phyloP scores from a whole-genome alignment of 345 rosid genomes.

The Brassica napus region Da-Ae NC_063448.1:48161501-48162000 shows the following conservation, averaged over 20 bases:
- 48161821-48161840: constrained; percentile 47
- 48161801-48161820: constrained; percentile 43
- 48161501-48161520: neutral
- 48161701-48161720: constrained; percentile 81
- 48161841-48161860: constrained; percentile 48
- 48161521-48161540: neutral
- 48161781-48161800: constrained; percentile 31
- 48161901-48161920: constrained; percentile 11
- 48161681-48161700: constrained; percentile 71
- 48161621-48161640: neutral
- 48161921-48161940: constrained; percentile 21
- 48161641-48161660: constrained; percentile 18
- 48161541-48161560: constrained; percentile 78
- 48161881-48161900: constrained; percentile 54
- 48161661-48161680: constrained; percentile 58
- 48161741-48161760: constrained; percentile 57
- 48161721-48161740: constrained; percentile 55
- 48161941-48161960: neutral
- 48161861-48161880: constrained; percentile 75
- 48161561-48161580: constrained; percentile 76
- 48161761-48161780: constrained; percentile 42
- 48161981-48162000: constrained; percentile 42
- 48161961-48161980: constrained; percentile 5
- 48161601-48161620: constrained; percentile 77
- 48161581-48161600: constrained; percentile 79